Evolutionary conservation across 768 basidiomycete genomes (phyloP).

Genomic region (Gymnopilus dilepis): DNA sequence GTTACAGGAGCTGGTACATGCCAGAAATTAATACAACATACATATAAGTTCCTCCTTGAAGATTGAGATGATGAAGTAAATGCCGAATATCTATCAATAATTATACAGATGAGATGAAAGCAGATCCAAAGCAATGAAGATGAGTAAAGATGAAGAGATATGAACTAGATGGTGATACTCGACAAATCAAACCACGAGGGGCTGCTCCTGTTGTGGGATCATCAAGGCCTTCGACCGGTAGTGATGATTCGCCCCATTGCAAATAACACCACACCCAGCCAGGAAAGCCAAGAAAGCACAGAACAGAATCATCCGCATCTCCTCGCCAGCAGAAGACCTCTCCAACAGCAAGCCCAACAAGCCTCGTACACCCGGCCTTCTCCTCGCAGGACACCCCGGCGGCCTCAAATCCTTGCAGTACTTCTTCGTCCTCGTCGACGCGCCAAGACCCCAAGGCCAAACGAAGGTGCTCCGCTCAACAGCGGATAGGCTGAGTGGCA

Average conservation of each 20-base stretch:
- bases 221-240: background rate
- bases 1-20: too few species aligned
- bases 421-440: constrained; percentile 40
- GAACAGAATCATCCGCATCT: constrained; percentile 64
- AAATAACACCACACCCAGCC: constrained; percentile 54
- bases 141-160: background rate
- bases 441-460: constrained; percentile 56
- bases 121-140: background rate
- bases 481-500: constrained; percentile 59
- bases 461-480: constrained; percentile 51
- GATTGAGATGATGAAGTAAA: background rate
- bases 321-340: constrained; percentile 68
- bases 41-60: background rate
- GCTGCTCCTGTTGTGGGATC: background rate
- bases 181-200: background rate
- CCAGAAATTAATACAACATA: background rate
- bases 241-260: constrained; percentile 18
- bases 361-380: constrained; percentile 46
- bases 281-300: constrained; percentile 53
- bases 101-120: background rate
- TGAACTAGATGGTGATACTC: background rate
- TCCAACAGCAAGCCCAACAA: constrained; percentile 56
- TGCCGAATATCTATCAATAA: background rate
- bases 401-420: constrained; percentile 49
- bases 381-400: constrained; percentile 36